Conservation (phyloP, 2,329 filamentous ascomycete species). For the Fusarium ambrosium region DNA sequence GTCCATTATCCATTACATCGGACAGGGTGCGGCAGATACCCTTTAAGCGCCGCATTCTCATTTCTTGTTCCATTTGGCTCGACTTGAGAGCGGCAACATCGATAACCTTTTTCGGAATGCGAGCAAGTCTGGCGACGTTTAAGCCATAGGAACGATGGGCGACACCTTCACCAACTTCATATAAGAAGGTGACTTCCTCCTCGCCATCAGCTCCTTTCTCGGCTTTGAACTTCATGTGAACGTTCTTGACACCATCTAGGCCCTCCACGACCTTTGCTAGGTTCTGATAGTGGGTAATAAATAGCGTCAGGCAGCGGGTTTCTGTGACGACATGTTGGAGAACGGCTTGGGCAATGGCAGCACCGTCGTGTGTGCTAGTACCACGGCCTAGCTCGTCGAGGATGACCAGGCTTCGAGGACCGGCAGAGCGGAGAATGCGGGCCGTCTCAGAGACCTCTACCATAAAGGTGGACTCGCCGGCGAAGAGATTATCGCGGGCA, state of each 20-base stretch:
- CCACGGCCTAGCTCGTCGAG: constrained; percentile 95
- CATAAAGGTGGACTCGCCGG: constrained; percentile 97
- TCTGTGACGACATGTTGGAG: constrained; percentile 85
- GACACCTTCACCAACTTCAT: constrained; percentile 91
- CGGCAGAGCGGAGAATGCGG: constrained; percentile 90
- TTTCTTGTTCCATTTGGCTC: constrained; percentile 80
- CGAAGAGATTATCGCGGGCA: constrained; percentile 95
- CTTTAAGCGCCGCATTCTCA: constrained; percentile 72
- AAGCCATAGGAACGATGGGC: constrained; percentile 95
- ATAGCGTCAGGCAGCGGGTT: constrained; percentile 83
- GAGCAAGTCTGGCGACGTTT: constrained; percentile 90
- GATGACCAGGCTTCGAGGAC: constrained; percentile 86
- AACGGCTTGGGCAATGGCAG: constrained; percentile 94
- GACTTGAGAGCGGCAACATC: constrained; percentile 86
- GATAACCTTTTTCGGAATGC: constrained; percentile 81
- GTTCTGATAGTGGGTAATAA: constrained; percentile 98
- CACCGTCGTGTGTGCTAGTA: constrained; percentile 94
- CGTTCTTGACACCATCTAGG: constrained; percentile 81
- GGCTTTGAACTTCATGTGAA: constrained; percentile 89
- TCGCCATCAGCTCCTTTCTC: constrained; percentile 62
- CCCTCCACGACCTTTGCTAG: constrained; percentile 78
- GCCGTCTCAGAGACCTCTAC: constrained; percentile 95
- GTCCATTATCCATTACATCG: constrained; percentile 55
- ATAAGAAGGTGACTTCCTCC: constrained; percentile 92
- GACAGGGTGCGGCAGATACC: constrained; percentile 60